Base-by-base conservation (phyloP, 108 stramenopile genomes). In the Discostella pseudostelligera region DNA sequence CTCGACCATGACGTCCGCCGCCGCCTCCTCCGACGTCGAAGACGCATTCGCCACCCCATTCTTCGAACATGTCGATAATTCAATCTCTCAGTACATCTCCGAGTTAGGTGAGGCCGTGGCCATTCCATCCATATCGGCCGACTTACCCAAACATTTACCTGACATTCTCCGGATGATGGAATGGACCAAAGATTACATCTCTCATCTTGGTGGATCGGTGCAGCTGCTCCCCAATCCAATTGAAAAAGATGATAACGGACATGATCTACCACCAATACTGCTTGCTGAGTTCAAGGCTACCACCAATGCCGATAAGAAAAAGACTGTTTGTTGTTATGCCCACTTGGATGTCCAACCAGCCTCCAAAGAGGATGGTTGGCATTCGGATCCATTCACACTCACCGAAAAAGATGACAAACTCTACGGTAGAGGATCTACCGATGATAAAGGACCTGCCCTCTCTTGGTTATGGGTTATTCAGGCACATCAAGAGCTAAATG, bases 101-200 rank as follows among this genome's bases (percentile, higher is more conserved):
- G 72, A 74, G 51, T 76, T 81, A 14, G 54, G 61, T 14, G 72
- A 73, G 14, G 80, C 80, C 1, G 80, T 81, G 0, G 71, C 69
- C 22, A 93, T 93, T 42, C 87, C 87, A 9, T 87, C 86, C n/a
- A 76, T 93, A 11, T 89, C 88, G 8, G 69, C 91, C 28, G 80
- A 89, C 45, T 78, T 87, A 14, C 79, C 84, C 11, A 48, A 70
- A 12, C 88, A 89, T 71, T 60, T 86, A 3, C 55, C 26, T n/a
- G 88, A 89, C 59, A 82, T 89, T 64, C 49, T 79, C 39, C 42
- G 57, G 48, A 89, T 89, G 91, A 81, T 89, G 65, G 81, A 86
- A 21, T 93, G 85, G 85, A 76, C 88, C 19, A 64, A 70, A 21
- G 58, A 26, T 24, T 83, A 86, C 68, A 82, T 84, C 61, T 74